phyloP scores from a whole-genome alignment of 805 yeast genomes.

The Candida schatavii region DNA sequence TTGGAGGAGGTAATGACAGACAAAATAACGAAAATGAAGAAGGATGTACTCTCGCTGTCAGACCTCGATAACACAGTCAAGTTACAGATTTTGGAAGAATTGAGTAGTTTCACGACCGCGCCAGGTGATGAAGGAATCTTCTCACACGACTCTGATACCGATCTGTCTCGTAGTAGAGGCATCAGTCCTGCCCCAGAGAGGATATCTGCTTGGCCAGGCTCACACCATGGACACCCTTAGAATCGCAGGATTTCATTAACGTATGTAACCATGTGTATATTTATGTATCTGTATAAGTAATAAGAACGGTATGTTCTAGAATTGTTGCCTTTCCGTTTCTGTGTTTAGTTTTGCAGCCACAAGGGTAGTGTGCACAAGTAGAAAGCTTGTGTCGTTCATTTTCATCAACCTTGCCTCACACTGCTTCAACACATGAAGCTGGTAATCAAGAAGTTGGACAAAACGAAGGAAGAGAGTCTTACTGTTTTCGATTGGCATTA shows the following conservation, averaged over 20 bases:
- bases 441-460: not conserved
- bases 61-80: slow-evolving; percentile 16
- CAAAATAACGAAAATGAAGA: slow-evolving; percentile 16
- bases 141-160: slow-evolving; percentile 12
- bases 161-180: slow-evolving; percentile 14
- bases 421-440: not conserved
- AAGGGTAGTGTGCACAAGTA: too few relatives aligned
- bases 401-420: too few relatives aligned
- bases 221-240: slow-evolving; percentile 62
- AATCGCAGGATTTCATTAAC: too few relatives aligned
- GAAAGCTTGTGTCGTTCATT: too few relatives aligned
- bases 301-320: too few relatives aligned
- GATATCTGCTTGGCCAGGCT: slow-evolving; percentile 64
- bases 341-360: too few relatives aligned
- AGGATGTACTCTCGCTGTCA: slow-evolving; percentile 15
- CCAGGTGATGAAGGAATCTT: slow-evolving; percentile 13
- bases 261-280: too few relatives aligned
- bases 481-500: slow-evolving; percentile 20
- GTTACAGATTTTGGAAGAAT: slow-evolving; percentile 8
- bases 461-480: not conserved
- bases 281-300: too few relatives aligned
- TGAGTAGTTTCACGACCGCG: slow-evolving; percentile 7
- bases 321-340: too few relatives aligned
- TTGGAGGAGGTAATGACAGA: slow-evolving; percentile 32
- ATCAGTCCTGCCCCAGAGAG: slow-evolving; percentile 35